phyloP scores from a whole-genome alignment of 768 basidiomycete species.

The Pseudohyphozyma bogoriensis region DNA sequence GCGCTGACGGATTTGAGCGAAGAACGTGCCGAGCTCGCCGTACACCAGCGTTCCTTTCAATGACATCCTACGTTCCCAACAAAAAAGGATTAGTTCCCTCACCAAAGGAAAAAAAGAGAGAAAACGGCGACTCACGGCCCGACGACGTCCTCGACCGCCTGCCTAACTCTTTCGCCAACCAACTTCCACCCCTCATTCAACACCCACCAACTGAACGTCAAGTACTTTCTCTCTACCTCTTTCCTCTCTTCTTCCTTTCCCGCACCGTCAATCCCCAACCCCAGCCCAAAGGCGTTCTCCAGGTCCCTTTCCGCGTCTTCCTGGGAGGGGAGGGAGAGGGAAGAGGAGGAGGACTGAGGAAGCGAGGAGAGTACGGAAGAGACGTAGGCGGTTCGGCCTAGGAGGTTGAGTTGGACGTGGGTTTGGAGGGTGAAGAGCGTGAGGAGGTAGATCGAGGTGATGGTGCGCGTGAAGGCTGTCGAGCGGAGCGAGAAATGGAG shows the following conservation, averaged over 20 bases:
- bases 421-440: slow-evolving; percentile 80
- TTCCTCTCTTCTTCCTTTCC: slow-evolving; percentile 43
- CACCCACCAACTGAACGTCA: slow-evolving; percentile 88
- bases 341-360: slow-evolving; percentile 5
- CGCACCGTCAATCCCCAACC: slow-evolving; percentile 36
- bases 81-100: slow-evolving; percentile 1
- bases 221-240: slow-evolving; percentile 64
- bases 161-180: slow-evolving; percentile 59
- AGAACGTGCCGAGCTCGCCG: slow-evolving; percentile 56
- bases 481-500: neutral
- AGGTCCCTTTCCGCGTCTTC: slow-evolving; percentile 10
- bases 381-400: slow-evolving; percentile 73
- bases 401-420: slow-evolving; percentile 69
- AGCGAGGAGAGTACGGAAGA: slow-evolving; percentile 50
- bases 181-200: slow-evolving; percentile 85
- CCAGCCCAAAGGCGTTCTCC: slow-evolving; percentile 26
- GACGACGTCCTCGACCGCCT: slow-evolving; percentile 71
- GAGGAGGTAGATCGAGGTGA: slow-evolving; percentile 76
- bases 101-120: neutral
- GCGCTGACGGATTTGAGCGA: slow-evolving; percentile 62
- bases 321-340: neutral
- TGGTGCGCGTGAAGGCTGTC: slow-evolving; percentile 71
- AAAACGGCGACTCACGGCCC: slow-evolving; percentile 61
- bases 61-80: slow-evolving; percentile 55
- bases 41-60: slow-evolving; percentile 64